Base-by-base conservation (phyloP, 306 rosid genomes). In the Cucurbita maxima region DNA sequence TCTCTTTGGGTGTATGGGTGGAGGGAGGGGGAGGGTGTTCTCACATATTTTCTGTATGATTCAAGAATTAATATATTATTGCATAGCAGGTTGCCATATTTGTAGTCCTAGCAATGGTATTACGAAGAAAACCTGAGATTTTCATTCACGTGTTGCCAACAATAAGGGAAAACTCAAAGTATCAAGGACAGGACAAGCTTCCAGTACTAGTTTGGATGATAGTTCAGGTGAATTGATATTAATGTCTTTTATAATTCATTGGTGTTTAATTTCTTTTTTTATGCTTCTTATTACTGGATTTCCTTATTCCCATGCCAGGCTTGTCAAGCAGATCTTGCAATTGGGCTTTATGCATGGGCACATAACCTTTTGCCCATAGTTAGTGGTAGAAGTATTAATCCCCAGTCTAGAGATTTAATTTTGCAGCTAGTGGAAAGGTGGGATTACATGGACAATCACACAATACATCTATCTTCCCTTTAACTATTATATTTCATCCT, bases 101-200 rank as follows among this genome's bases (percentile, higher is more conserved):
- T 77, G 84, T 86, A 68, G 97, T 82, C 53, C 74, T 89, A 73
- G 97, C 95, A 4, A 83, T 94, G 89, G 88, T 94, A 54, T 78
- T 94, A 76, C 97, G 92, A 55, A 86, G 88, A 76, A 94, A 85
- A 81, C 98, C 98, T 41, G 98, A 94, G 77, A 89, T 82, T 62
- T 85, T 90, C 74, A 77, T 80, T 44, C 20, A 74, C 50, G 75
- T 86, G 44, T 85, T 89, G 80, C 92, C 92, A 30, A 80, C 79
- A 19, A 78, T 94, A 80, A 89, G 83, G 78, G 96, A 94, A 68
- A 79, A 78, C 82, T 20, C 84, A 10, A 90, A 89, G 81, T 94
- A 87, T 84, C 94, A 87, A 86, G 98, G 96, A 72, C 97, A 87
- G 72, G 98, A 94, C 85, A 90, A 87, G 82, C 96, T 94, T 79